A percentile compares a stretch with the other conserved stretches of the same genome.
These are phyloP conservation scores for Russula vinacea DNA, from an alignment of 768 basidiomycete species.

Conservation along the genomic window DNA sequence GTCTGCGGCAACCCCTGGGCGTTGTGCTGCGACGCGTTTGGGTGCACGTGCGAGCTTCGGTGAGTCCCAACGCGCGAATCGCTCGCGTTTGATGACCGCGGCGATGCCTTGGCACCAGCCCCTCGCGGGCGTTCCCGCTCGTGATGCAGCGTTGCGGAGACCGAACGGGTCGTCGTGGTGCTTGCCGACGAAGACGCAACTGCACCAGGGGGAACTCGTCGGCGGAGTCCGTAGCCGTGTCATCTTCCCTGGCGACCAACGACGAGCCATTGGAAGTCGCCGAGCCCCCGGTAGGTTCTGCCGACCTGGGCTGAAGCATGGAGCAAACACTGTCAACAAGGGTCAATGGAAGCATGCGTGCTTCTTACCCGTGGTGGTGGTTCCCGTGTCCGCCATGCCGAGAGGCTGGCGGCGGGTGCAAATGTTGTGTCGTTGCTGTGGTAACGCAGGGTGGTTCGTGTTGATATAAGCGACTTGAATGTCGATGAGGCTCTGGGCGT, in stretches of 20 bases:
- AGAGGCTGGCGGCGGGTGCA: slow-evolving; percentile 46
- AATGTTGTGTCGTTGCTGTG: slow-evolving; percentile 63
- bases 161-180: slow-evolving; percentile 56
- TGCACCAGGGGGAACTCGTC: slow-evolving; percentile 50
- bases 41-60: slow-evolving; percentile 14
- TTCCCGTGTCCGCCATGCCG: slow-evolving; percentile 46
- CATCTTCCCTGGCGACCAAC: slow-evolving; percentile 51
- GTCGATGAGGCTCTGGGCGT: slow-evolving; percentile 90
- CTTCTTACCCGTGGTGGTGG: slow-evolving; percentile 51
- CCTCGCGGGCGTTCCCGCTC: slow-evolving; percentile 63
- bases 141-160: slow-evolving; percentile 74
- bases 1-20: slow-evolving; percentile 32
- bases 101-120: slow-evolving; percentile 40
- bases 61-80: slow-evolving; percentile 30
- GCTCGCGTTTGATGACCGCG: slow-evolving; percentile 32
- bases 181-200: slow-evolving; percentile 48
- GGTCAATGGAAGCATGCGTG: not conserved
- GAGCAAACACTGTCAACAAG: slow-evolving; percentile 14
- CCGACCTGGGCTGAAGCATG: slow-evolving; percentile 52
- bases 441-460: slow-evolving; percentile 95
- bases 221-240: slow-evolving; percentile 60
- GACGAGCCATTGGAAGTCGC: slow-evolving; percentile 43
- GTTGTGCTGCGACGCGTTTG: slow-evolving; percentile 5
- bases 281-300: slow-evolving; percentile 43
- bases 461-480: slow-evolving; percentile 99